phyloP scores from a whole-genome alignment of 371 early-diverging fungal species.

The Syncephalastrum sp. region DNA sequence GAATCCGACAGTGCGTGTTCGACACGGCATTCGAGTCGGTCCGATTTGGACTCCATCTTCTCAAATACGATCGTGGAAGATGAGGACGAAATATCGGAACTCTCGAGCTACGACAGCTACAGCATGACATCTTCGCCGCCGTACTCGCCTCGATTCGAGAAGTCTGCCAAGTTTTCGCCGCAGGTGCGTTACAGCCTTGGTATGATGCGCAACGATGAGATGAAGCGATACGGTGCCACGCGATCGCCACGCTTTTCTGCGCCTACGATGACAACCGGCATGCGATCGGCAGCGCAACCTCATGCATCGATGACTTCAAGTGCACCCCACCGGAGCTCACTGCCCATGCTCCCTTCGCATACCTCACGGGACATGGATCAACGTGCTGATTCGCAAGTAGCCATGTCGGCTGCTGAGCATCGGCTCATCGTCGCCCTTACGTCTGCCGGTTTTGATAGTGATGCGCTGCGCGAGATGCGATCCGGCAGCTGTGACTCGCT shows the following conservation, averaged over 20 bases:
- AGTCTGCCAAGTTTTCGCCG: slow-evolving; percentile 21
- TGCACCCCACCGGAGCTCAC: slow-evolving; percentile 16
- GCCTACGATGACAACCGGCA: slow-evolving; percentile 15
- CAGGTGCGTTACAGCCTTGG: slow-evolving; percentile 30
- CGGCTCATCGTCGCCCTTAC: slow-evolving; percentile 46
- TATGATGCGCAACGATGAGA: slow-evolving; percentile 10
- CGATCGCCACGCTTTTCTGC: slow-evolving; percentile 31
- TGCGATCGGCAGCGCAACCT: slow-evolving; percentile 5
- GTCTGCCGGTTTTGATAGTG: slow-evolving; percentile 62
- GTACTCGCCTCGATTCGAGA: neutral
- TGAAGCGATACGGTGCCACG: neutral
- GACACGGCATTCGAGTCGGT: slow-evolving; percentile 21
- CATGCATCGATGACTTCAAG: slow-evolving; percentile 8
- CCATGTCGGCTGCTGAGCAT: slow-evolving; percentile 37
- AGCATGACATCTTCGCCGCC: slow-evolving; percentile 3
- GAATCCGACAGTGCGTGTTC: slow-evolving; percentile 22
- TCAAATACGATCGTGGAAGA: slow-evolving; percentile 15
- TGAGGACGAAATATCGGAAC: slow-evolving; percentile 17
- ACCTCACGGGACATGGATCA: slow-evolving; percentile 16
- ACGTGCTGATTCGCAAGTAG: slow-evolving; percentile 16
- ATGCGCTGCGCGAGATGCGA: slow-evolving; percentile 58
- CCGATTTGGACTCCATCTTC: slow-evolving; percentile 23
- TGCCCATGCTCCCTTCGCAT: slow-evolving; percentile 21
- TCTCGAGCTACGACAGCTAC: slow-evolving; percentile 10
- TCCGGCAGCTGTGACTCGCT: slow-evolving; percentile 64